Conservation (phyloP, 202 grass and related monocot species). For the Sporobolus alterniflorus region DNA sequence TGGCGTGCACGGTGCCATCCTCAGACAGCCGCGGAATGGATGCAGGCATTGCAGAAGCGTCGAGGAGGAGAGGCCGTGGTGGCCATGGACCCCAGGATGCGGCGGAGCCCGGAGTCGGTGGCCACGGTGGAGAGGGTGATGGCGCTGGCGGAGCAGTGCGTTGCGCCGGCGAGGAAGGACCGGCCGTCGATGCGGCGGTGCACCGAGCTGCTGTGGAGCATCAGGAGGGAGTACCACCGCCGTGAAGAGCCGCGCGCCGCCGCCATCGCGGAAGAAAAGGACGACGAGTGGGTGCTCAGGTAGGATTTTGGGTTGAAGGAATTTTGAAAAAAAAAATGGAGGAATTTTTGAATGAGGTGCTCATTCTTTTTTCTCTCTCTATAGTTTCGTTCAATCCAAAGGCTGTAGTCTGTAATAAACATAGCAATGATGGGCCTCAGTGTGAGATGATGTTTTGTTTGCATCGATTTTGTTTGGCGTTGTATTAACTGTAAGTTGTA, state of each 20-base stretch:
- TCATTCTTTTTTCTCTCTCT: too few species aligned
- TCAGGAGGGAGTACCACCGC: slow-evolving; percentile 54
- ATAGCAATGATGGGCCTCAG: too few species aligned
- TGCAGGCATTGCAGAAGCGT: slow-evolving; percentile 61
- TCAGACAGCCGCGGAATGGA: not conserved
- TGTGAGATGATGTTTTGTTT: not conserved
- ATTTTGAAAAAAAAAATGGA: too few species aligned
- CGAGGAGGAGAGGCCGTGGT: slow-evolving; percentile 56
- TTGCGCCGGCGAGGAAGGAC: slow-evolving; percentile 35
- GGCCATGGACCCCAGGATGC: slow-evolving; percentile 72
- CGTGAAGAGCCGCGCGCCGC: slow-evolving; percentile 8
- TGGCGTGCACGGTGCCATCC: too few species aligned
- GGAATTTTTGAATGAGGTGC: too few species aligned
- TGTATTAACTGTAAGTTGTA: too few species aligned
- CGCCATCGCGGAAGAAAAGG: not conserved
- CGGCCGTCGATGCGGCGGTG: slow-evolving; percentile 64
- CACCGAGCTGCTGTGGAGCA: slow-evolving; percentile 58
- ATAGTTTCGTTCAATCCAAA: too few species aligned
- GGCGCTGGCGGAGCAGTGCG: slow-evolving; percentile 59
- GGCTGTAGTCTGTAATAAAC: too few species aligned
- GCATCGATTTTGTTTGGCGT: too few species aligned
- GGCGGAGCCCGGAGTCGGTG: slow-evolving; percentile 54
- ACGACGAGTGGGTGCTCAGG: slow-evolving; percentile 37
- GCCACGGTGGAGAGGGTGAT: slow-evolving; percentile 45
- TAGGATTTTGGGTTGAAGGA: not conserved